A percentile compares a stretch with the other conserved stretches of the same genome.
phyloP scores from a whole-genome alignment of 257 asterid species.

The Gentiana macrophylla region DNA sequence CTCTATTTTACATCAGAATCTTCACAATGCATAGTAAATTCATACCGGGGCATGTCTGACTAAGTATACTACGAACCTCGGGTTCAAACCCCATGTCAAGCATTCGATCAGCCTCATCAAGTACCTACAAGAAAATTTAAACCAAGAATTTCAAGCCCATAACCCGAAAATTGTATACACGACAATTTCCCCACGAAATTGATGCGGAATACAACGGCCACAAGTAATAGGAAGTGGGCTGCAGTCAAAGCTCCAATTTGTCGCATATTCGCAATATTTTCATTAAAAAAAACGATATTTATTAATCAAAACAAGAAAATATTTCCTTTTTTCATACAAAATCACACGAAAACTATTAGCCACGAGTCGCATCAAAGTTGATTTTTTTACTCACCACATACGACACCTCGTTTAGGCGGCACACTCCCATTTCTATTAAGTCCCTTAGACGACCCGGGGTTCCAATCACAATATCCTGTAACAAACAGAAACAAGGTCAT shows the following conservation, averaged over 20 bases:
- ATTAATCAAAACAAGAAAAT: too few relatives aligned
- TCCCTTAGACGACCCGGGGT: constrained; percentile 96
- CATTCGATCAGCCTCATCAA: constrained; percentile 99
- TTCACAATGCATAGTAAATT: not conserved
- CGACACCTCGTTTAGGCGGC: constrained; percentile 68
- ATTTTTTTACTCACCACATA: constrained; percentile 61
- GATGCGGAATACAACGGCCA: too few relatives aligned
- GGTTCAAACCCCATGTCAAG: constrained; percentile 99
- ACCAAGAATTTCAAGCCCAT: not conserved
- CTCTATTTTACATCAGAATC: too few relatives aligned
- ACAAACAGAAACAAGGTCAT: constrained; percentile 9
- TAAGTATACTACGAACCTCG: constrained; percentile 84
- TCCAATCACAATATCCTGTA: constrained; percentile 92
- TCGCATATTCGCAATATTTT: too few relatives aligned
- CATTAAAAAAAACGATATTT: too few relatives aligned
- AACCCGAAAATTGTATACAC: too few relatives aligned
- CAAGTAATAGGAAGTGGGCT: too few relatives aligned
- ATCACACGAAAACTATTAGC: too few relatives aligned
- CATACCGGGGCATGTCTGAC: constrained; percentile 82
- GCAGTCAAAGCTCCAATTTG: too few relatives aligned
- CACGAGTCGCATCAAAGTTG: not conserved
- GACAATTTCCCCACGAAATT: too few relatives aligned
- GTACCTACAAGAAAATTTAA: constrained; percentile 35
- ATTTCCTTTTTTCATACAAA: too few relatives aligned
- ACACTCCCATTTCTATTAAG: constrained; percentile 83